Conservation (phyloP, 352 stramenopile species). For the Phytophthora tubulina region DNA sequence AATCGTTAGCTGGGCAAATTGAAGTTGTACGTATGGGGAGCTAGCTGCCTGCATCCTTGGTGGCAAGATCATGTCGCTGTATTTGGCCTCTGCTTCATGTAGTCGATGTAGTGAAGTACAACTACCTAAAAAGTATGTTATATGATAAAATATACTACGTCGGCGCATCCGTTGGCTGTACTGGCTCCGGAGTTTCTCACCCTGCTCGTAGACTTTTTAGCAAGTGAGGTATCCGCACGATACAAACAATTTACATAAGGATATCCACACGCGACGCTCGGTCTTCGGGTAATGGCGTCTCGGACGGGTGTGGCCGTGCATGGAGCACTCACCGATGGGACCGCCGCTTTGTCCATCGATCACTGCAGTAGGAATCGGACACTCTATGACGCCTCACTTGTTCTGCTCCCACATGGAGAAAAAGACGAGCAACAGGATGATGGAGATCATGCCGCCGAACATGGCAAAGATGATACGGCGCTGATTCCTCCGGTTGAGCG, state of each 20-base stretch:
- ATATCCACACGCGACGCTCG: constrained; percentile 24
- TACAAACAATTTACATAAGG: constrained; percentile 38
- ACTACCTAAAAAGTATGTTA: constrained; percentile 34
- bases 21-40: constrained; percentile 10
- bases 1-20: constrained; percentile 4
- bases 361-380: constrained; percentile 17
- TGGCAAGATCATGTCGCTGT: constrained; percentile 15
- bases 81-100: constrained; percentile 9
- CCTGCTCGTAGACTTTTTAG: constrained; percentile 25
- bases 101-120: constrained; percentile 7
- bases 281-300: not conserved
- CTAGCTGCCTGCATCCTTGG: not conserved
- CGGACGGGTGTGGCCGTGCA: too few relatives aligned
- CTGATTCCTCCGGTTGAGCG: constrained; percentile 68
- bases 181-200: not conserved
- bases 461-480: constrained; percentile 78
- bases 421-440: constrained; percentile 77
- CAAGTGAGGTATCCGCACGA: constrained; percentile 16
- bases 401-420: constrained; percentile 65
- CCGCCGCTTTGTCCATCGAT: too few relatives aligned
- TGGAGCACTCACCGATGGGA: too few relatives aligned
- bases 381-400: constrained; percentile 35
- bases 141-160: constrained; percentile 37
- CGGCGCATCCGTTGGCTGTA: not conserved
- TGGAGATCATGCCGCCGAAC: constrained; percentile 73